Evolutionary conservation across 2,329 filamentous ascomycete species (phyloP).

Genomic region (Penicillium sp.): DNA sequence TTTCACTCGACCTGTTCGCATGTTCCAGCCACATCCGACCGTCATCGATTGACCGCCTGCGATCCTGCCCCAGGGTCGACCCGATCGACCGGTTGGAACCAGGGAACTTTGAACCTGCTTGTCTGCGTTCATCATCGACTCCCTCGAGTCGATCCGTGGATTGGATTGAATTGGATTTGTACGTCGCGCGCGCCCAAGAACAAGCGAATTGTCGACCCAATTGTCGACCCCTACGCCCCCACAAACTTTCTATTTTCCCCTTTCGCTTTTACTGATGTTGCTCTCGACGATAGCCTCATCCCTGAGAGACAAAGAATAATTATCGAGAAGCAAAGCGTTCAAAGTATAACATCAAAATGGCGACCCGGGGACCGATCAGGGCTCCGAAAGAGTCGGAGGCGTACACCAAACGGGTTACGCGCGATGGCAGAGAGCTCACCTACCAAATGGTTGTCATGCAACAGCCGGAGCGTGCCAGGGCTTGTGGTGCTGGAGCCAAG

Average conservation of each 20-base stretch:
- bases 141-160: neutral
- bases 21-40: neutral
- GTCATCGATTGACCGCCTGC: constrained; percentile 11
- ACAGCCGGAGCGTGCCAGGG: constrained; percentile 89
- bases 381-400: constrained; percentile 57
- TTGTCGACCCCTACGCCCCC: neutral
- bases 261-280: constrained; percentile 8
- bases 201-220: neutral
- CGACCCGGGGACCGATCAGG: constrained; percentile 27
- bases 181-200: constrained; percentile 4
- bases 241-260: neutral
- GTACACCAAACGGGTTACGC: constrained; percentile 60
- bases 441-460: constrained; percentile 87
- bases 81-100: constrained; percentile 6
- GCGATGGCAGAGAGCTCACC: constrained; percentile 72
- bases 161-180: constrained; percentile 3
- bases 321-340: neutral
- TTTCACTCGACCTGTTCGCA: neutral
- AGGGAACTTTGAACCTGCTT: neutral
- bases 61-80: constrained; percentile 10
- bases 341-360: constrained; percentile 35
- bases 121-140: neutral
- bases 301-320: neutral
- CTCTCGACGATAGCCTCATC: constrained; percentile 11
- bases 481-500: constrained; percentile 92